Base-by-base conservation (phyloP, 83 land plant species). In the Picea mariana region DNA sequence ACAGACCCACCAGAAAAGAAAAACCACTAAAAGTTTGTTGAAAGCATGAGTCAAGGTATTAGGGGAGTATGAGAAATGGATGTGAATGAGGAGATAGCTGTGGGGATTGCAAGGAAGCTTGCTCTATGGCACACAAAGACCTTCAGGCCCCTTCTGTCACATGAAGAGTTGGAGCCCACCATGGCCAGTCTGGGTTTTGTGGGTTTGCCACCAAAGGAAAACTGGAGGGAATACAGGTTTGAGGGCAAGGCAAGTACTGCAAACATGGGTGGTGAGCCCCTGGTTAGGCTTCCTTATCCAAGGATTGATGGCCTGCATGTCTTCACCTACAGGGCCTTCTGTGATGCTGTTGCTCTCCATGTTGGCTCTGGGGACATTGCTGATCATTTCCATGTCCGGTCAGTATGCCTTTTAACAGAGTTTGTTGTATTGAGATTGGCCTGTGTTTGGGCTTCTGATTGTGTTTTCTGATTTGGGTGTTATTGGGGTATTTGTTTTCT, bases 111-210 rank as follows among this genome's bases (percentile, higher is more conserved):
- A 60, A 76, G 81, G 67, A 90, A 90, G 61, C 71, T 90, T 15
- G 83, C 92, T 18, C 83, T 90, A 12, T 90, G 88, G 88, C 73
- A 82, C 88, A 88, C 92, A 2, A 69, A 55, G 72, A 88, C 90
- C 16, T 90, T 90, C 88, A 86, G 85, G 12, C 92, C 92, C 67
- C 86, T 90, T 81, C n/a, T 81, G 15, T 81, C 88, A 31, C 92
- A 90, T 85, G 92, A 90, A 26, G 92, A 90, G 60, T 85, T 90
- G 67, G 92, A 86, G 72, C 90, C 92, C 66, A 90, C 88, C 81
- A 86, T 90, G 90, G 69, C 83, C 52, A 78, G 81, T 60, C 83
- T 81, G 47, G 88, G 90, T 21, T 90, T 90, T 88, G 77, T 81
- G 40, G 87, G 83, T 13, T 86, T 84, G 55, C 84, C 82, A 27